A percentile compares a stretch with the other conserved stretches of the same genome.
phyloP scores from a whole-genome alignment of 176 grass and related monocot genomes.

The Olyra latifolia region DNA sequence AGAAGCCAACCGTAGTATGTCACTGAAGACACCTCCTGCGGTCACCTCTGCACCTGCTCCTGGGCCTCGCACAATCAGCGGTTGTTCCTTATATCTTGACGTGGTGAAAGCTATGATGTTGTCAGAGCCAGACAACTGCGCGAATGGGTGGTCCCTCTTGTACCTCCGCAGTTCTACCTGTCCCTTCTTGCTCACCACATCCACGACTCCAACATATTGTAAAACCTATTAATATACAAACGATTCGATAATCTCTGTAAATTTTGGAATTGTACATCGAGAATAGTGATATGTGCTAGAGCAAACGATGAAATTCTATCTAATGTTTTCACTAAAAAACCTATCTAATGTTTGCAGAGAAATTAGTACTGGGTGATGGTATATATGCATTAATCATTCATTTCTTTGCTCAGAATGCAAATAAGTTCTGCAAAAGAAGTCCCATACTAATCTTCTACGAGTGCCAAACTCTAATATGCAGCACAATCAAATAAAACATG shows the following conservation, averaged over 20 bases:
- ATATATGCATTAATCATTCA: background rate
- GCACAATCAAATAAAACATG: background rate
- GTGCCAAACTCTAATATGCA: background rate
- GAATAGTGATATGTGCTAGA: background rate
- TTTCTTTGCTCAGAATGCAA: background rate
- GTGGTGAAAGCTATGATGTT: slow-evolving; percentile 79
- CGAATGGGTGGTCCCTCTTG: slow-evolving; percentile 56
- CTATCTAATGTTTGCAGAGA: background rate
- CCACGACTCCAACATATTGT: slow-evolving; percentile 61
- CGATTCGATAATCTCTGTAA: background rate
- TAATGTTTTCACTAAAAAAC: background rate
- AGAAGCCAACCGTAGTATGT: slow-evolving; percentile 62
- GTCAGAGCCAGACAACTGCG: slow-evolving; percentile 64
- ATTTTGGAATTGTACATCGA: background rate
- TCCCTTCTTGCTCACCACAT: slow-evolving; percentile 49
- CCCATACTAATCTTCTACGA: background rate
- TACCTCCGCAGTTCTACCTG: slow-evolving; percentile 55
- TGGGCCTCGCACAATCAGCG: slow-evolving; percentile 61
- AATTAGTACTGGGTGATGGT: background rate
- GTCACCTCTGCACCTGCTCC: slow-evolving; percentile 71
- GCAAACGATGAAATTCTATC: background rate
- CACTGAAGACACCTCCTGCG: slow-evolving; percentile 65
- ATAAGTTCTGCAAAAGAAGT: background rate
- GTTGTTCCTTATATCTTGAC: slow-evolving; percentile 53
- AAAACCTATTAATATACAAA: slow-evolving; percentile 32